Conservation (phyloP, 768 basidiomycete species). For the Leccinum truebloodii region DNA sequence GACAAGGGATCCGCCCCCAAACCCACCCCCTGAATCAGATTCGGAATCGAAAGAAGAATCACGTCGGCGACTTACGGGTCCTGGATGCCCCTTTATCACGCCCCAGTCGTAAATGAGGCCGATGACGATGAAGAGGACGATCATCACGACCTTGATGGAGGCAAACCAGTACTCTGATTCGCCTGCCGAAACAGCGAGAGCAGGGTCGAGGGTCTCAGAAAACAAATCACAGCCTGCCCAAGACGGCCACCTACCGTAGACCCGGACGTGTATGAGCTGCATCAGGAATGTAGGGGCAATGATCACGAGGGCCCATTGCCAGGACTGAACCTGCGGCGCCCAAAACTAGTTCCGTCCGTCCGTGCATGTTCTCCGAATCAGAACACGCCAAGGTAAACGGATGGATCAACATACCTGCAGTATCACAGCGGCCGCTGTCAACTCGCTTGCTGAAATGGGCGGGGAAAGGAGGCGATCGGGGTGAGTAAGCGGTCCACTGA, state of each 20-base stretch:
- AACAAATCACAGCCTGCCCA: not conserved
- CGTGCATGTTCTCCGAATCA: not conserved
- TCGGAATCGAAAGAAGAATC: not conserved
- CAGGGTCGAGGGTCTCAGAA: not conserved
- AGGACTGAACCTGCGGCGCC: constrained; percentile 48
- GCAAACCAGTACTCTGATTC: constrained; percentile 68
- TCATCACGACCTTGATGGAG: constrained; percentile 62
- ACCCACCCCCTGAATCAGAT: not conserved
- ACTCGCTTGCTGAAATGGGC: constrained; percentile 47
- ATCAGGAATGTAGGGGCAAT: constrained; percentile 53
- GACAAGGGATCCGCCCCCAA: not conserved
- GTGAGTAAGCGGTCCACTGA: not conserved
- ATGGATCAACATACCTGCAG: constrained; percentile 36
- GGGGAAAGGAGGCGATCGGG: not conserved
- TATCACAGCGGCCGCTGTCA: constrained; percentile 58
- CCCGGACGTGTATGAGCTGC: constrained; percentile 56
- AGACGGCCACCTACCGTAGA: constrained; percentile 44
- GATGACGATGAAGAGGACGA: constrained; percentile 60
- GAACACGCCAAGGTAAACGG: not conserved
- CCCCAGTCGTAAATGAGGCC: constrained; percentile 66
- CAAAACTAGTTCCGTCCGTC: constrained; percentile 34
- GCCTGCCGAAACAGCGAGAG: constrained; percentile 33
- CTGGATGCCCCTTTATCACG: constrained; percentile 56
- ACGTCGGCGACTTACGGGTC: constrained; percentile 44
- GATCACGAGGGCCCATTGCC: constrained; percentile 59